phyloP scores from a whole-genome alignment of 805 yeast genomes.

The Yarrowia osloensis region DNA sequence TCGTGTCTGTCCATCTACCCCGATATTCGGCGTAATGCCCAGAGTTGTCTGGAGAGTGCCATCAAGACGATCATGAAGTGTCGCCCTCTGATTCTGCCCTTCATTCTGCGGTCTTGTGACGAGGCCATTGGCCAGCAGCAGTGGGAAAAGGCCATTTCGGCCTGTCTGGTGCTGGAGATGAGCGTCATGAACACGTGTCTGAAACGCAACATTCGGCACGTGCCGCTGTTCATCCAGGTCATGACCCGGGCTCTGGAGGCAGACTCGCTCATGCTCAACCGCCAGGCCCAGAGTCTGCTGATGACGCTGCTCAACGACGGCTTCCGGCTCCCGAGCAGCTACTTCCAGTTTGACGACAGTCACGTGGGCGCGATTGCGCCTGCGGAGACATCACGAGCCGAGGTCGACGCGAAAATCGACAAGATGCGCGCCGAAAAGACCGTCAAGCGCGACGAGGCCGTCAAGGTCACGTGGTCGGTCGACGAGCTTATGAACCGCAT shows the following conservation, averaged over 20 bases:
- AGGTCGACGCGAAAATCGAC: conserved; percentile 27
- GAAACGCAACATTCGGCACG: conserved; percentile 56
- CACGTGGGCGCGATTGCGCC: conserved; percentile 34
- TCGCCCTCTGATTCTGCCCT: conserved; percentile 55
- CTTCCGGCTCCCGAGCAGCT: conserved; percentile 51
- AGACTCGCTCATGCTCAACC: conserved; percentile 58
- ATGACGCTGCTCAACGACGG: conserved; percentile 41
- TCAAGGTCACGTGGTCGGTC: neutral
- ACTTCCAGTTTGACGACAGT: conserved; percentile 29
- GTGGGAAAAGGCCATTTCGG: conserved; percentile 61
- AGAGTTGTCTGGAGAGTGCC: conserved; percentile 62
- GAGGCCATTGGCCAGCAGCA: conserved; percentile 54
- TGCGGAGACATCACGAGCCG: conserved; percentile 13
- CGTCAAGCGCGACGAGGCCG: conserved; percentile 34
- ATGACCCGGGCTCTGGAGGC: conserved; percentile 57
- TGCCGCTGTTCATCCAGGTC: conserved; percentile 51
- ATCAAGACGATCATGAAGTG: conserved; percentile 71
- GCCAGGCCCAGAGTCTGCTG: conserved; percentile 41
- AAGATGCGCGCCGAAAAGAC: conserved; percentile 32
- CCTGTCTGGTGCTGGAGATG: conserved; percentile 58
- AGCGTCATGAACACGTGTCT: conserved; percentile 61
- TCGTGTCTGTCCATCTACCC: conserved; percentile 70
- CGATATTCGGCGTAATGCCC: conserved; percentile 70
- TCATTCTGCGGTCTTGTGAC: conserved; percentile 53
- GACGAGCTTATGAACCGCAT: conserved; percentile 1